Evolutionary conservation across 805 yeast genomes (phyloP), one percentile per base, ranked within the genome.

Genomic region (Kluyveromyces aestuarii): DNA sequence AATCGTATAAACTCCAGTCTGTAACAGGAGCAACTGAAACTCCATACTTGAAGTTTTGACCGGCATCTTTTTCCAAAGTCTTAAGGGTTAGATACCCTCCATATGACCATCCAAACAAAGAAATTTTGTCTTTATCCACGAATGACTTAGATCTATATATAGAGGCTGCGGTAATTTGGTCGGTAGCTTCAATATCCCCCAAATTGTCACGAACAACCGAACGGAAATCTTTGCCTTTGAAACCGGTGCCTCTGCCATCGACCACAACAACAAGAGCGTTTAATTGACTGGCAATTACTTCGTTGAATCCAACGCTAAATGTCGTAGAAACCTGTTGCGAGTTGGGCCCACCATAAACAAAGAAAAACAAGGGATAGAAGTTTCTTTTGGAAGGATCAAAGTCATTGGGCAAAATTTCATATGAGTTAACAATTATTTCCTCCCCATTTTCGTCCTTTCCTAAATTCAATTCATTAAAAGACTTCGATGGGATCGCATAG

Each of bases 71-170:
- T 66, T 93, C 98, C 43, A 93, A 70, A 0, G 95, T 84, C 67
- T 90, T 93, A 57, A 93, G 74, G 0, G 99, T 89, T 74, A 88
- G 76, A 62, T 80, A 93, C 0, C 98, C 99, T 44, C 99, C 99
- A 63, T 91, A 93, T 19, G 96, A 86, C 99, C 99, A 93, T 8
- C 99, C 99, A 91, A 97, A 93, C 48, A 91, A 79, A 0, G 96
- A 95, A 11, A 87, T 81, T 51, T 79, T 76, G 3, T 74, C 69
- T 21, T 71, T 65, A 61, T 90, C 86, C 40, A 93, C 84, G 59
- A 83, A 91, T 2, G 72, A 50, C 55, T 76, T 77, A 4, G 67
- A 44, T 2, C 79, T 73, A 84, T 93, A 91, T 1, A 73, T 53
- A 54, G 79, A 78, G 2, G 95, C 99, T 5, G 95, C 96, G 0